Evolutionary conservation across 2,329 filamentous ascomycete species (phyloP).

Genomic region (Trichoderma brevicompactum): DNA sequence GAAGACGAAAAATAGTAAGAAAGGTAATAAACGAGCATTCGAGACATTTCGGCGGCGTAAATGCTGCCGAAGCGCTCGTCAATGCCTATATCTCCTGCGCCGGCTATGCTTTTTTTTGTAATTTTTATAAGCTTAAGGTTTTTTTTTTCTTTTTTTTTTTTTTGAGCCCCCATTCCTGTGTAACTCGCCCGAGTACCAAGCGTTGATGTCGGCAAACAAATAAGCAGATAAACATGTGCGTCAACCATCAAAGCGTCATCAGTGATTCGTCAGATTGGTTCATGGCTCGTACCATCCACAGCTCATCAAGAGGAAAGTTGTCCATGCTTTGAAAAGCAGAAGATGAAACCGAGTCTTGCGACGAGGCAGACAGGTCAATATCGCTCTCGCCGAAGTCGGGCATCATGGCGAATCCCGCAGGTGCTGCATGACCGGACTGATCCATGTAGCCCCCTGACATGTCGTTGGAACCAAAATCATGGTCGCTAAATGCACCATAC

Average conservation of each 20-base stretch:
- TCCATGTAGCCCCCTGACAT: not conserved
- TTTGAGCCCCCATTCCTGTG: not conserved
- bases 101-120: not conserved
- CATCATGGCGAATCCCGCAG: not conserved
- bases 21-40: not conserved
- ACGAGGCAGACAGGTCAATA: not conserved
- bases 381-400: not conserved
- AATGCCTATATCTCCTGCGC: not conserved
- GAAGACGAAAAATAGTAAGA: not conserved
- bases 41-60: too few species aligned
- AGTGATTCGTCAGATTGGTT: not conserved
- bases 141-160: not conserved
- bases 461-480: not conserved
- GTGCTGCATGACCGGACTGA: not conserved
- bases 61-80: not conserved
- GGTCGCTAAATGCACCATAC: not conserved
- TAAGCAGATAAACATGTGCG: not conserved
- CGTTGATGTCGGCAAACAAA: not conserved
- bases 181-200: too few species aligned
- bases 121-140: not conserved
- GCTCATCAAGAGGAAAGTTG: not conserved
- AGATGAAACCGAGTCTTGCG: not conserved
- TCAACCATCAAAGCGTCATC: not conserved
- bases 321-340: not conserved
- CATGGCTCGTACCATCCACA: not conserved